phyloP scores from a whole-genome alignment of 2,329 filamentous ascomycete genomes.

The Diplodia sapinea region DNA sequence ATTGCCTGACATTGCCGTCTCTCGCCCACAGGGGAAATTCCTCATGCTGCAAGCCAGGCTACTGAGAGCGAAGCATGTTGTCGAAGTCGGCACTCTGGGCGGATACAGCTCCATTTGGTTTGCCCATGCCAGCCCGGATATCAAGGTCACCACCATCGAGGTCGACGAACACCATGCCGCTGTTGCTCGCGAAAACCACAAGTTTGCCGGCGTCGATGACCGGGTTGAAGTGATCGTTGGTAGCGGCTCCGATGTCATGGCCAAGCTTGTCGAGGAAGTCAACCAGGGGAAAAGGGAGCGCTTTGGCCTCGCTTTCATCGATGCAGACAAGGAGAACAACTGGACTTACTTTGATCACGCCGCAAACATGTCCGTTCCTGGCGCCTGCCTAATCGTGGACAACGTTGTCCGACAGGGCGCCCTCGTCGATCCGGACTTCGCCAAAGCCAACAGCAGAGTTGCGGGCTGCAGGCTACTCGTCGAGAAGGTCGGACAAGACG shows the following conservation, averaged over 20 bases:
- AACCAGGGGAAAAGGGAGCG: conserved; percentile 45
- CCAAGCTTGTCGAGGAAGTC: conserved; percentile 51
- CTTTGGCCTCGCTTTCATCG: conserved; percentile 61
- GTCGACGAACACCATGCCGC: conserved; percentile 53
- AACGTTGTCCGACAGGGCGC: conserved; percentile 55
- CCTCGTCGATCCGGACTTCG: conserved; percentile 42
- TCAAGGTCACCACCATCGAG: conserved; percentile 59
- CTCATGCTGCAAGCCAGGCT: conserved; percentile 44
- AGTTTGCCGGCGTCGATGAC: conserved; percentile 48
- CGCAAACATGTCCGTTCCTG: conserved; percentile 46
- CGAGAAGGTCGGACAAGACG: conserved; percentile 52
- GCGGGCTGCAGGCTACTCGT: conserved; percentile 48
- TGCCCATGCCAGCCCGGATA: conserved; percentile 47
- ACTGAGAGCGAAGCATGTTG: conserved; percentile 41
- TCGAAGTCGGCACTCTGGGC: conserved; percentile 63
- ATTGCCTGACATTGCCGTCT: conserved; percentile 46
- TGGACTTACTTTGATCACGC: conserved; percentile 57
- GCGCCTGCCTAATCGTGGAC: conserved; percentile 56
- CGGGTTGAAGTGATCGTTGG: conserved; percentile 55
- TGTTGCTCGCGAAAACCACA: conserved; percentile 56
- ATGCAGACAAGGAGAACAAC: conserved; percentile 59
- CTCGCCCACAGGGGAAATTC: conserved; percentile 44
- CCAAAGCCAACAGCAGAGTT: conserved; percentile 37
- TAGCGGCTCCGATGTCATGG: conserved; percentile 52
- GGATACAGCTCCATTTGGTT: conserved; percentile 63